Evolutionary conservation across 1,139 yeast species (phyloP), one percentile per base, ranked within the genome.

Genomic region (Pichia sp.): DNA sequence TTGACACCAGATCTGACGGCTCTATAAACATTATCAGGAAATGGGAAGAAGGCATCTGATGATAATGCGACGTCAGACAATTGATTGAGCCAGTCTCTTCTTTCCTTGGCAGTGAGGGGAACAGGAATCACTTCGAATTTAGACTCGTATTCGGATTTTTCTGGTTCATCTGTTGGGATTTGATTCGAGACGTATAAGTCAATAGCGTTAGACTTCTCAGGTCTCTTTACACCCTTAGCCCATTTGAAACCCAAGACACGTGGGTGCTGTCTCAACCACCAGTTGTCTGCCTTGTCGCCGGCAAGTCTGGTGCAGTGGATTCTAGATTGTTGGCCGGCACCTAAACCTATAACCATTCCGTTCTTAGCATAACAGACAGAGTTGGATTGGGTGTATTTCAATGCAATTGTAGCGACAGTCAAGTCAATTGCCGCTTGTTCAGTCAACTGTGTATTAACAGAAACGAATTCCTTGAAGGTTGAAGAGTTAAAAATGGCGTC

Each of bases 241-340:
- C 98, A 93, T 75, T 91, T 82, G 81, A 93, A 86, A 23, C 77
- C 95, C 55, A 93, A 75, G 21, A 93, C 99, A 69, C 78, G 82
- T 63, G 98, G 98, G 72, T 93, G 98, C 73, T 93, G 98, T 78
- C 99, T 87, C 68, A 93, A 80, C 99, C 99, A 93, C 98, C 98
- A 93, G 80, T 89, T 90, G 73, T 93, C 97, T 60, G 98, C 97
- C 79, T 93, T 93, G 67, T 93, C 99, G 69, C 99, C 99, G 49
- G 99, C 99, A 64, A 93, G 81, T 76, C 99, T 85, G 52, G 99
- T 93, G 77, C 99, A 93, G 78, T 93, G 99, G 67, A 93, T 93
- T 76, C 99, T 87, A 49, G 97, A 89, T 76, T 93, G 99, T 78
- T 93, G 99, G 63, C 99, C 99, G 55, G 99, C 99, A 66, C 99